Conservation (phyloP, 116 monocot species). For the Posidonia oceanica region DNA sequence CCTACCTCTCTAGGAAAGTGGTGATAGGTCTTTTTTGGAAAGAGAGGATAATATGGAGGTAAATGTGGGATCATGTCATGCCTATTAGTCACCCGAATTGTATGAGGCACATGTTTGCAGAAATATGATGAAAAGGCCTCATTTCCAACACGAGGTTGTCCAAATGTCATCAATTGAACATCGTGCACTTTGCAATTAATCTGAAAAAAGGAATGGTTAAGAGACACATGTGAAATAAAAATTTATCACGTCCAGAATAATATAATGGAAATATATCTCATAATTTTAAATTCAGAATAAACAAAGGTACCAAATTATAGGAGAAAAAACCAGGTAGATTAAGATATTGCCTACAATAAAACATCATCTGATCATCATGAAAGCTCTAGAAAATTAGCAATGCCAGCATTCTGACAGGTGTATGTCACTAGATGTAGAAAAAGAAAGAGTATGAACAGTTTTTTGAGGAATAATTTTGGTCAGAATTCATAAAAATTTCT, state of each 20-base stretch:
- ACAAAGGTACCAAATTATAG: no score
- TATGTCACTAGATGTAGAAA: no score
- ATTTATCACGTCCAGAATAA: not conserved
- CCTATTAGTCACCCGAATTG: constrained; percentile 56
- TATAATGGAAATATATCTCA: no score
- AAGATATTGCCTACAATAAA: no score
- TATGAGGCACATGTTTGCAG: constrained; percentile 40
- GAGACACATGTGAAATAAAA: not conserved
- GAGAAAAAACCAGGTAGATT: no score
- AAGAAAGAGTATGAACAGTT: no score
- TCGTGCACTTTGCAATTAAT: constrained; percentile 42
- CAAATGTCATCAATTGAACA: constrained; percentile 86
- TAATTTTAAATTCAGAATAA: no score
- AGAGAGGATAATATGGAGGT: constrained; percentile 69
- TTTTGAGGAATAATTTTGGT: no score
- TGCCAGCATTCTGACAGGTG: no score
- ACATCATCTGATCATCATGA: no score
- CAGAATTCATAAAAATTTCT: no score
- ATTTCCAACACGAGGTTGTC: constrained; percentile 91
- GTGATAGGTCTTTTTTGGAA: constrained; percentile 89
- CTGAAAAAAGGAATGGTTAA: constrained; percentile 19
- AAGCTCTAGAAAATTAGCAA: no score
- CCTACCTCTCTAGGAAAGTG: constrained; percentile 91
- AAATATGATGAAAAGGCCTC: constrained; percentile 71
- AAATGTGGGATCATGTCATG: constrained; percentile 92